Percentiles rank a stretch among this genome's conserved stretches.
These are phyloP conservation scores for Nicotiana otophora DNA, from an alignment of 257 asterid genomes.

Conservation along the genomic window DNA sequence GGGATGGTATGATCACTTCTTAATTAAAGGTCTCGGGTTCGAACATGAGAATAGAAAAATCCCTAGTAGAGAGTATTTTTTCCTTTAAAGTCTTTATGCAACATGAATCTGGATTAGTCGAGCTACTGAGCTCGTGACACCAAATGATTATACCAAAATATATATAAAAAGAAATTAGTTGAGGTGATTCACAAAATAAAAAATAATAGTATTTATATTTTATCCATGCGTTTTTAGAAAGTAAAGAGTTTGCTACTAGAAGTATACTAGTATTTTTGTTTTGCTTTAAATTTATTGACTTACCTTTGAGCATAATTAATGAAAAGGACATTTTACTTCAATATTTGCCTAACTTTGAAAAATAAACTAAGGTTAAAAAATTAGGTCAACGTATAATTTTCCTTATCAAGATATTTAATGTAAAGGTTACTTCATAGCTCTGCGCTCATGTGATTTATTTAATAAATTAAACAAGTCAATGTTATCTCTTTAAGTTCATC, in stretches of 20 bases:
- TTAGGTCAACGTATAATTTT: neutral
- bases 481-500: neutral
- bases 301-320: neutral
- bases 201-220: neutral
- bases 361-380: neutral
- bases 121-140: too few species aligned
- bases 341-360: neutral
- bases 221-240: neutral
- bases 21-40: too few species aligned
- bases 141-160: too few species aligned
- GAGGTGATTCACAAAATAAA: too few species aligned
- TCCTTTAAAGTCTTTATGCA: too few species aligned
- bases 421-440: conserved; percentile 4
- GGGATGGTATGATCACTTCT: too few species aligned
- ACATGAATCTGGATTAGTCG: too few species aligned
- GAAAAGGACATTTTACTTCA: neutral
- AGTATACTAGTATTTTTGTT: neutral
- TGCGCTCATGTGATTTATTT: neutral
- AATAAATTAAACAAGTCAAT: neutral
- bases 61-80: too few species aligned
- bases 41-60: too few species aligned
- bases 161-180: too few species aligned
- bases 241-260: neutral
- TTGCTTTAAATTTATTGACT: neutral
- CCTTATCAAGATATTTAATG: neutral